phyloP scores from a whole-genome alignment of 2,329 filamentous ascomycete genomes.

The Epichloe coenophiala region DNA sequence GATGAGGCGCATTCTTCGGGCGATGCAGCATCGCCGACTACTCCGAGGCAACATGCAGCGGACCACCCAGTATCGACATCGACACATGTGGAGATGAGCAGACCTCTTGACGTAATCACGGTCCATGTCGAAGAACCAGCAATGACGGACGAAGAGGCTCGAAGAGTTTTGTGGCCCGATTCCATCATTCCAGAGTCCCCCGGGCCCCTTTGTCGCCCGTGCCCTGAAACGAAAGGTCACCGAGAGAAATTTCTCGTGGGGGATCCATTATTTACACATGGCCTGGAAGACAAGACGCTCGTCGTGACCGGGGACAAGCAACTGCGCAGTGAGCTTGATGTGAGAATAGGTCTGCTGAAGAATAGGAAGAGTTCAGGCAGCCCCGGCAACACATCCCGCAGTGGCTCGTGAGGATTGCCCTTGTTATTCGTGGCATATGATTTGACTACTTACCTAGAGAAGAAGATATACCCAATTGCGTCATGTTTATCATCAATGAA shows the following conservation, averaged over 20 bases:
- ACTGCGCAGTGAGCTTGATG: conserved; percentile 19
- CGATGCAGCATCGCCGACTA: conserved; percentile 4
- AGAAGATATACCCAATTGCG: too few species aligned
- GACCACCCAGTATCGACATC: conserved; percentile 1
- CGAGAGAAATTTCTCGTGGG: conserved; percentile 28
- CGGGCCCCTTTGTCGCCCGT: neutral
- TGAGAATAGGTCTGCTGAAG: conserved; percentile 13
- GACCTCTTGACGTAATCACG: neutral
- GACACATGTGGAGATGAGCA: neutral
- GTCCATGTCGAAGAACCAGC: conserved; percentile 15
- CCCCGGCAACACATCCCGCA: neutral
- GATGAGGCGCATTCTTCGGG: conserved; percentile 1
- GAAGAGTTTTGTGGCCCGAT: conserved; percentile 26
- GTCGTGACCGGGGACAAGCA: conserved; percentile 21
- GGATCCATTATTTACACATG: conserved; percentile 19
- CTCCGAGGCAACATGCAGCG: conserved; percentile 2
- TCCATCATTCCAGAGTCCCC: conserved; percentile 7
- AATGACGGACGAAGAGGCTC: conserved; percentile 27
- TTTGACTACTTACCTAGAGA: too few species aligned
- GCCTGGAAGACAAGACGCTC: conserved; percentile 26
- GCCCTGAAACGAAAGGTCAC: conserved; percentile 12
- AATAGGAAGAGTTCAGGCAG: conserved; percentile 8
- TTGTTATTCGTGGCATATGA: neutral
- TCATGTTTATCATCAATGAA: too few species aligned
- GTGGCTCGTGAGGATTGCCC: neutral